phyloP scores from a whole-genome alignment of 1,284 basidiomycete genomes.

The Sporisorium exsertum region DNA sequence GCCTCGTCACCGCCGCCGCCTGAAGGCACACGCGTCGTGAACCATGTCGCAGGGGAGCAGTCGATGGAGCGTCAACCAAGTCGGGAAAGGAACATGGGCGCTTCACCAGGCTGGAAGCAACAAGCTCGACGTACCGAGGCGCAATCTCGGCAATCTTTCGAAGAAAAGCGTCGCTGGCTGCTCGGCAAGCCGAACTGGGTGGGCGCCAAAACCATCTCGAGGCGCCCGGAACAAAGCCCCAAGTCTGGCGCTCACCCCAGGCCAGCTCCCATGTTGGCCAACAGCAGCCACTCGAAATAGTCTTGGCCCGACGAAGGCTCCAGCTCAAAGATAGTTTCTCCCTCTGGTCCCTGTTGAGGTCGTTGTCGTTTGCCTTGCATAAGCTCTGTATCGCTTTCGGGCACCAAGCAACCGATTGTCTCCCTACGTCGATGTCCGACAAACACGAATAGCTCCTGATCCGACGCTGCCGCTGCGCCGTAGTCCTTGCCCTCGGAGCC shows the following conservation, averaged over 20 bases:
- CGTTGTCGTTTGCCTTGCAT: conserved; percentile 53
- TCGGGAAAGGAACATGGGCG: not conserved
- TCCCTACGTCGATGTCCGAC: conserved; percentile 48
- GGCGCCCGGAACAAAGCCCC: too few relatives aligned
- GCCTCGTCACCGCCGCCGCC: conserved; percentile 10
- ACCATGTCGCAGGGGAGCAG: not conserved
- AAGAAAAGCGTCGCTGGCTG: conserved; percentile 22
- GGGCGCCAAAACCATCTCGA: not conserved
- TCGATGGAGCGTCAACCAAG: not conserved
- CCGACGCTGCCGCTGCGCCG: conserved; percentile 30
- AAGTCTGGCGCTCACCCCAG: conserved; percentile 19
- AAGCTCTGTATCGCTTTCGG: conserved; percentile 44
- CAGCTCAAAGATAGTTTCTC: conserved; percentile 5
- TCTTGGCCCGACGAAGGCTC: conserved; percentile 33
- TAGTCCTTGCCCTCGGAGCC: conserved; percentile 25
- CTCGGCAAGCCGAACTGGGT: conserved; percentile 30
- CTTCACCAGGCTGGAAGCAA: not conserved
- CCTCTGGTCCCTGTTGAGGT: conserved; percentile 23
- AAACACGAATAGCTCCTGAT: conserved; percentile 59
- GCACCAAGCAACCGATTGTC: conserved; percentile 44
- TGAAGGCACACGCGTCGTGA: not conserved
- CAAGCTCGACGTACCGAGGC: not conserved
- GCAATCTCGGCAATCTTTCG: not conserved
- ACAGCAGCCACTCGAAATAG: conserved; percentile 59
- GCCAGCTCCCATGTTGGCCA: conserved; percentile 41